These are phyloP conservation scores for Fusarium coffeatum DNA, from an alignment of 2,329 filamentous ascomycete species.

Conservation along the genomic window DNA sequence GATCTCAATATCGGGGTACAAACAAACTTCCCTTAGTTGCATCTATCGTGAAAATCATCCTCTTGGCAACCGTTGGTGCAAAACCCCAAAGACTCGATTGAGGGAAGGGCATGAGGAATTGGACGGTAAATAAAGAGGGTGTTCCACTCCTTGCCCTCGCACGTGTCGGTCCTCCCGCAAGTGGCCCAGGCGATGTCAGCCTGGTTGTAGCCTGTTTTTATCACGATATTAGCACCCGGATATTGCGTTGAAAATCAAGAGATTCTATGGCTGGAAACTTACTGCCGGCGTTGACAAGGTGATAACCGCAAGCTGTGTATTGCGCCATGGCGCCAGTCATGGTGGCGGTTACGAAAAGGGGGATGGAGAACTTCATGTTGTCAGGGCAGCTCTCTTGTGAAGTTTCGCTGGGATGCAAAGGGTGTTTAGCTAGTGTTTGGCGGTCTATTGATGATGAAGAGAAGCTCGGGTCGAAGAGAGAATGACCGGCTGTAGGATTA, in stretches of 20 bases:
- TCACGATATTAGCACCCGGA: background rate
- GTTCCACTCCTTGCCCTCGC: conserved; percentile 1
- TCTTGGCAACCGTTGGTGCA: background rate
- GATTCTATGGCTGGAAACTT: background rate
- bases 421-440: background rate
- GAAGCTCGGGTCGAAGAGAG: background rate
- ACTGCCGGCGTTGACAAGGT: background rate
- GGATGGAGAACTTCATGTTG: conserved; percentile 1
- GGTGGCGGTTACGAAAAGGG: background rate
- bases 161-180: background rate
- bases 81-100: background rate
- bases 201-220: background rate
- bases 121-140: background rate
- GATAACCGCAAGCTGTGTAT: background rate
- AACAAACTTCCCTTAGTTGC: background rate
- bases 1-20: background rate
- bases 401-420: background rate
- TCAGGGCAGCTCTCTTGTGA: background rate
- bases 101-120: background rate
- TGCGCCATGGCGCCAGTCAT: background rate
- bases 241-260: background rate
- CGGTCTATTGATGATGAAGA: background rate
- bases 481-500: background rate
- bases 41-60: background rate
- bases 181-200: background rate